Base-by-base conservation (phyloP, 164 flowering plant species). In the Chloranthus sessilifolius region DNA sequence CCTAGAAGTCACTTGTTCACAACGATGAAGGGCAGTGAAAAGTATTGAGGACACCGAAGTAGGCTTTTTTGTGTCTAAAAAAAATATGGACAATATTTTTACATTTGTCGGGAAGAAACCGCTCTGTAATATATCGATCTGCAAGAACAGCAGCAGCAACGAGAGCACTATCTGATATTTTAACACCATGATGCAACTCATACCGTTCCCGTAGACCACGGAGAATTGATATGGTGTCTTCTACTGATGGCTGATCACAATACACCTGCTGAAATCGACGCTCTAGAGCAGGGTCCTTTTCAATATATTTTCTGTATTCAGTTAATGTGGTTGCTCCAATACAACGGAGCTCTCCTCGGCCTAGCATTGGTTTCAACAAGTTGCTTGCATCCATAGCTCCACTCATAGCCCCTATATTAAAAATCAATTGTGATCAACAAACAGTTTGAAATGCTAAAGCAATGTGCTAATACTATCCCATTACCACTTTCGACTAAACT, bases 331-430 rank as follows among this genome's bases (percentile, higher is more conserved):
- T 91, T 44, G 98, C 98, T 43, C 98, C 96, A 34, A 88, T 85
- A 60, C 98, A 92, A 24, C 94, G 81, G 20, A 92, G 87, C 66
- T 92, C 96, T 50, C 96, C 98, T 41, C 98, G 73, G 20, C 94
- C 95, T 31, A 88, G 85, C 98, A 88, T 91, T 35, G 98, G 98
- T 66, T 91, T 91, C 65, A 91, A 67, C 66, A 91, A 67, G 64
- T 91, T 91, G 14, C 96, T 82, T 46, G 98, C 98, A 79, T 91
- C 98, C 96, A 91, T 83, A 9, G 95, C 92, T 53, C 98, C 98
- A 73, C 79, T 64, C n/a, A 77, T 67, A 39, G 95, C 91, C 49
- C 95, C 95, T 83, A 50, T 43, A 58, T 7, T 3, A 16, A 53
- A 33, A 8, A 31, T 17, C 46, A 50, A 27, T 12, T 20, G 20